phyloP scores from a whole-genome alignment of 257 asterid genomes.

The Gynochthodes officinalis region DNA sequence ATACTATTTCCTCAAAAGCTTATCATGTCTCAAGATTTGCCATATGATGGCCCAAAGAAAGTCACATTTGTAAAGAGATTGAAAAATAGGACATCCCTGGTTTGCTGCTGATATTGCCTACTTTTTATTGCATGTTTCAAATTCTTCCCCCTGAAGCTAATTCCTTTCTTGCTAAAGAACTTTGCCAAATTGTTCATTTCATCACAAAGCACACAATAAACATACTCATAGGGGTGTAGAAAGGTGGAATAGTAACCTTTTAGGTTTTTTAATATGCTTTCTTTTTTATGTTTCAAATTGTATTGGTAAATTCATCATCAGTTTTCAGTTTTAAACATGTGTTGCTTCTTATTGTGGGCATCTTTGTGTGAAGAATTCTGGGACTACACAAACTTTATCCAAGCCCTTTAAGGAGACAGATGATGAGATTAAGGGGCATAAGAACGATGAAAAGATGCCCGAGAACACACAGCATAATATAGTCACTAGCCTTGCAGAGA shows the following conservation, averaged over 20 bases:
- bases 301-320: background rate
- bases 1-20: background rate
- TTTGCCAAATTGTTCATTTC: background rate
- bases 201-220: background rate
- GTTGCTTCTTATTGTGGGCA: slow-evolving; percentile 13
- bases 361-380: slow-evolving; percentile 48
- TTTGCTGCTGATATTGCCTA: background rate
- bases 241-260: background rate
- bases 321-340: background rate
- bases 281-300: background rate
- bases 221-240: background rate
- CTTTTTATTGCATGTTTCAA: background rate
- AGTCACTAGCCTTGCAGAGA: slow-evolving; percentile 86
- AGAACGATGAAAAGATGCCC: slow-evolving; percentile 32
- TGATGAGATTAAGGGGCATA: slow-evolving; percentile 25
- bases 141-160: background rate
- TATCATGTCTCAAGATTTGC: background rate
- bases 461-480: slow-evolving; percentile 48
- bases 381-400: slow-evolving; percentile 29
- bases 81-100: too few relatives aligned
- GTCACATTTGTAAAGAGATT: background rate
- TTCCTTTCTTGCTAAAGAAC: background rate
- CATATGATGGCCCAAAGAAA: background rate
- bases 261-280: background rate
- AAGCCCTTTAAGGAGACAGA: slow-evolving; percentile 38